These are phyloP conservation scores for Stephania japonica DNA, from an alignment of 164 flowering plant genomes.

Conservation along the genomic window DNA sequence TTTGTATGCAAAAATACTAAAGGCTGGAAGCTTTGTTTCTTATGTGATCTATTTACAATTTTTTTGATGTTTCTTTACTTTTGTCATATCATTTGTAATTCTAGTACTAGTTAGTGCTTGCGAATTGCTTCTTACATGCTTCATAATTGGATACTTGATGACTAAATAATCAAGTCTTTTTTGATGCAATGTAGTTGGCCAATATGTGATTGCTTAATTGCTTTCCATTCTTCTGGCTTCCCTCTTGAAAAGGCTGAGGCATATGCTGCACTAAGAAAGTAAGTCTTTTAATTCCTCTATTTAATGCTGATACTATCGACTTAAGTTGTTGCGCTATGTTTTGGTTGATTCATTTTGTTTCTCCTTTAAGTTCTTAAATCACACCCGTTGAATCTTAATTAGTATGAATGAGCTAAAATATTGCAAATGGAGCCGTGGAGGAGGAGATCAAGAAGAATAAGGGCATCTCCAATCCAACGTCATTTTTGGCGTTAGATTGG, in stretches of 20 bases:
- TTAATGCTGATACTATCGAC: background rate
- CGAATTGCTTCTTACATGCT: background rate
- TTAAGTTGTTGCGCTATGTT: background rate
- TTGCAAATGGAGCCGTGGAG: too few relatives aligned
- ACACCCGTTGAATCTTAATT: too few relatives aligned
- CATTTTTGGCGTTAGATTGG: too few relatives aligned
- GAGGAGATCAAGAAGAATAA: too few relatives aligned
- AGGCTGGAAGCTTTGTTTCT: background rate
- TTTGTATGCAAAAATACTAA: background rate
- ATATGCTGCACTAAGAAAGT: slow-evolving; percentile 88
- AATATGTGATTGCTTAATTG: slow-evolving; percentile 92
- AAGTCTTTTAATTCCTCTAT: slow-evolving; percentile 24
- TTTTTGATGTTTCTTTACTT: background rate
- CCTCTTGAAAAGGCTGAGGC: slow-evolving; percentile 93
- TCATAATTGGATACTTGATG: background rate
- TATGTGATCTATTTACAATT: background rate
- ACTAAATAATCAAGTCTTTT: slow-evolving; percentile 5
- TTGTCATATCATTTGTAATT: background rate
- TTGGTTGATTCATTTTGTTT: background rate
- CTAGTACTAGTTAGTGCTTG: background rate
- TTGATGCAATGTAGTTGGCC: slow-evolving; percentile 77
- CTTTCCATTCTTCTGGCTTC: slow-evolving; percentile 94
- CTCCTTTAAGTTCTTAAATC: too few relatives aligned
- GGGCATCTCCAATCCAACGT: too few relatives aligned
- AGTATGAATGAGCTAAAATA: too few relatives aligned